Evolutionary conservation across 1,284 basidiomycete species (phyloP), one percentile per base, ranked within the genome.

Genomic region (Phellinidium pouzarii): DNA sequence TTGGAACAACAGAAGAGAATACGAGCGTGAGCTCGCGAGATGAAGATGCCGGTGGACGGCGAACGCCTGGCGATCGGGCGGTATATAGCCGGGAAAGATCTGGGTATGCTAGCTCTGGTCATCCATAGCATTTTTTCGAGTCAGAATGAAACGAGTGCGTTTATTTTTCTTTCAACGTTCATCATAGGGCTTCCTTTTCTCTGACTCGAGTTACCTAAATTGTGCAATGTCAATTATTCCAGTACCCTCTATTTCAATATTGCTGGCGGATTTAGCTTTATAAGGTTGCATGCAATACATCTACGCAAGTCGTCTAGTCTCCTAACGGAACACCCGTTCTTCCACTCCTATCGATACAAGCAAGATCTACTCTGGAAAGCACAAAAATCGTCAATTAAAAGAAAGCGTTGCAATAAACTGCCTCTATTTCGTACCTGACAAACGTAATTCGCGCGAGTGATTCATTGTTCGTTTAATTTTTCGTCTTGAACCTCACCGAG

Each of bases 11-110:
- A 9, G 58, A 59, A 41, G 58, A 59, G 23, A 60, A 48, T 20
- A 55, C 53, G 37, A 60, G 59, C 50, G 52, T 55, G 7, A 59
- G 59, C 42, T 59, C 59, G 14, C 50, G 54, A 19, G 59, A 55
- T 17, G 59, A 59, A 5, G 57, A 58, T 23, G 31, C 44, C 14
- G 44, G 49, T 27, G 49, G 54, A 9, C 45, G 50, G 17, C 36
- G 54, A 27, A 38, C 37, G n/a, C 49, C 52, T 31, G 48, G 46
- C 23, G 47, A 48, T 17, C 27, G 51, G 5, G 22, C 26, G 1
- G 20, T 44, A 9, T 36, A 36, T 44, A 48, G 52, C 44, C 47
- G 52, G 31, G 46, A 48, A 46, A 53, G 52, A 22, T 25, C 46
- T 23, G 52, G 52, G n/a, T 53, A 53, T 45, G 29, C 19, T 46